These are phyloP conservation scores for Mariannaea sp. DNA, from an alignment of 2,329 filamentous ascomycete species.

Conservation along the genomic window DNA sequence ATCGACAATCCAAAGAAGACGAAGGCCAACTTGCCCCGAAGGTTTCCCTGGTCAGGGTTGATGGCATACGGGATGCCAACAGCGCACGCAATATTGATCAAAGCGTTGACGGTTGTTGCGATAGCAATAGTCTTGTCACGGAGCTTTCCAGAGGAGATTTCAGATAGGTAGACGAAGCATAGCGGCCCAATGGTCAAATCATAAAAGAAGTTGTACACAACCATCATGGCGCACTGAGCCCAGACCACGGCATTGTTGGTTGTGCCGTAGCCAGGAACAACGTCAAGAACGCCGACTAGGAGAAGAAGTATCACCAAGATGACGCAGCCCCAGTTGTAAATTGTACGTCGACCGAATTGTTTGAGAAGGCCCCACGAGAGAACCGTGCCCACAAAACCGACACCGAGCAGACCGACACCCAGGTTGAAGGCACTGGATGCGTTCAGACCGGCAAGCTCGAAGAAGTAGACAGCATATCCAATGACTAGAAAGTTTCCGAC, in stretches of 20 bases:
- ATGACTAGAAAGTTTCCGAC: constrained; percentile 34
- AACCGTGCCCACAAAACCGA: constrained; percentile 19
- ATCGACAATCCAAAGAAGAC: constrained; percentile 11
- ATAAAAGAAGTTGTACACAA: constrained; percentile 1
- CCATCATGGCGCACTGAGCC: too few relatives aligned
- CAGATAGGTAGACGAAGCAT: constrained; percentile 7
- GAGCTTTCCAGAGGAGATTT: constrained; percentile 10
- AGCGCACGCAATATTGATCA: constrained; percentile 13
- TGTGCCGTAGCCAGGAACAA: neutral
- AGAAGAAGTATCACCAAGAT: constrained; percentile 17
- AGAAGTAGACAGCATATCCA: constrained; percentile 37
- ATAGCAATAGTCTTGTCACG: constrained; percentile 19
- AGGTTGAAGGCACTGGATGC: constrained; percentile 35
- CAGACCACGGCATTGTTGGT: too few relatives aligned
- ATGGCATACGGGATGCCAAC: constrained; percentile 17
- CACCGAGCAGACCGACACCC: constrained; percentile 31
- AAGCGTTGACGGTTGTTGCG: neutral
- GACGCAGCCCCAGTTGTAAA: constrained; percentile 16
- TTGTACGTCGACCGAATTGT: constrained; percentile 21
- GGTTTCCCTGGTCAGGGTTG: constrained; percentile 17
- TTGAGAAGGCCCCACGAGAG: constrained; percentile 16
- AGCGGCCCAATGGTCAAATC: constrained; percentile 10
- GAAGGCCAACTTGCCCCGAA: constrained; percentile 17
- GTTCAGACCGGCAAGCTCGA: constrained; percentile 40
- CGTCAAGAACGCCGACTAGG: constrained; percentile 7